Percentiles rank a stretch among this genome's conserved stretches.
Conservation (phyloP, 1,284 basidiomycete genomes). For the Cutaneotrichosporon arboriforme region DNA sequence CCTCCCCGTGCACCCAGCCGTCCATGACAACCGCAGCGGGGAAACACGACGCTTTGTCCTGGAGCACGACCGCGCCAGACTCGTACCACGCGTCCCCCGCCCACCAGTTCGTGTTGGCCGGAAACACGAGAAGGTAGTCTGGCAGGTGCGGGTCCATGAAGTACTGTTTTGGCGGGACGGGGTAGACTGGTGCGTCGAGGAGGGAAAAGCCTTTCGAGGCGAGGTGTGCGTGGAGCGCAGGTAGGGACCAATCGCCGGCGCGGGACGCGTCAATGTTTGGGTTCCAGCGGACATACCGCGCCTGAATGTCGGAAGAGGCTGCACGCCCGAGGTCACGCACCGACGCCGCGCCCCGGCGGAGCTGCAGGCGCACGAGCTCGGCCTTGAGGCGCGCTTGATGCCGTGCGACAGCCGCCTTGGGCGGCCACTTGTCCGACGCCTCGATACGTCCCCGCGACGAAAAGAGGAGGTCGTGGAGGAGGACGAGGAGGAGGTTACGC, state of each 20-base stretch:
- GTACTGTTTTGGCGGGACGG: constrained; percentile 51
- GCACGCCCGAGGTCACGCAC: constrained; percentile 59
- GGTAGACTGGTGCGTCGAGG: constrained; percentile 29
- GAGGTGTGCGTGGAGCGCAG: constrained; percentile 29
- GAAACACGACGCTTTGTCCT: constrained; percentile 97
- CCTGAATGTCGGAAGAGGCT: constrained; percentile 51
- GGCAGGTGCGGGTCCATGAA: constrained; percentile 70
- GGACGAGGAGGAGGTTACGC: constrained; percentile 65
- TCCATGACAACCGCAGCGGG: constrained; percentile 71
- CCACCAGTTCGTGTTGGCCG: constrained; percentile 54
- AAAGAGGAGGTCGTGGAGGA: constrained; percentile 81
- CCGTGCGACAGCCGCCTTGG: constrained; percentile 72
- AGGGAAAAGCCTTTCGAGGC: constrained; percentile 23
- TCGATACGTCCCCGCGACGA: constrained; percentile 65
- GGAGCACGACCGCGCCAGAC: constrained; percentile 64
- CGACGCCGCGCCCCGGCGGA: constrained; percentile 64
- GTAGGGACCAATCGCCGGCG: constrained; percentile 23
- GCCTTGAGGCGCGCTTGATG: constrained; percentile 83
- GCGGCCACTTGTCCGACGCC: constrained; percentile 70
- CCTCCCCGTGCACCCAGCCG: constrained; percentile 37
- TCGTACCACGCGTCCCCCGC: constrained; percentile 43
- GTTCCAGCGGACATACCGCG: constrained; percentile 81
- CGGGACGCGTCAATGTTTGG: constrained; percentile 52
- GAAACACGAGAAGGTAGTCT: constrained; percentile 67
- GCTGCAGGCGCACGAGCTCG: constrained; percentile 77